Base-by-base conservation (phyloP, 1,284 basidiomycete genomes). In the Microbotryomycetes sp. region DNA sequence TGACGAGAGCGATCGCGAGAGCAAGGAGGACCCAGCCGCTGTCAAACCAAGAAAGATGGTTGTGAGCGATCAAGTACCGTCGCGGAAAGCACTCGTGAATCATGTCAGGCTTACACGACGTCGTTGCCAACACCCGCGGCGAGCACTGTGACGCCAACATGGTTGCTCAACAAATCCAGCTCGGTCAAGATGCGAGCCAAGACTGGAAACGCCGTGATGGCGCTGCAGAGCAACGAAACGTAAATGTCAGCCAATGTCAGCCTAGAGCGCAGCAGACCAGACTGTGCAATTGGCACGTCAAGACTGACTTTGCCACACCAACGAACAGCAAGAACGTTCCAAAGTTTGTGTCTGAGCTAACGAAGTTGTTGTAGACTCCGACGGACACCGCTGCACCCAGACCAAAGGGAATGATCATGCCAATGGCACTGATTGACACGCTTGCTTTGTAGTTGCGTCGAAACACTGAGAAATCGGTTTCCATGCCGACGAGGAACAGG, bases 101-200 rank as follows among this genome's bases (percentile, higher is more conserved):
- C 22, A 22, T 25, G 4, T 22, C 9, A 60, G 59, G 56, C 45
- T 50, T 54, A 49, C 56, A 86, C 80, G 49, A 86, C 81, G 66
- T 86, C 93, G 76, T 96, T 97, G 3, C 87, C 91, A 1, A 97
- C 91, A 52, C 94, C 92, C 0, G 94, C 94, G 1, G 89, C 89
- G 4, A 98, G 83, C 4, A 90, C 91, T 30, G 96, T 86, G 59
- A 94, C 86, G 9, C 94, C 96, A 49, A 98, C 92, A 0, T 86
- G 88, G 6, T 92, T 96, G 66, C 94, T 88, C 59, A 97, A 81
- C 2, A 99, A 80, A 76, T 82, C 80, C 48, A 80, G 79, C 59
- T 81, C 79, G 16, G 86, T 86, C 54, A 92, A 79, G 68, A 92
- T 90, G 54, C 94, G 86, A 74, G 93, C 97, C 4, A 97, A 82